phyloP scores from a whole-genome alignment of 768 basidiomycete genomes.

The Serpula lacrymans region DNA sequence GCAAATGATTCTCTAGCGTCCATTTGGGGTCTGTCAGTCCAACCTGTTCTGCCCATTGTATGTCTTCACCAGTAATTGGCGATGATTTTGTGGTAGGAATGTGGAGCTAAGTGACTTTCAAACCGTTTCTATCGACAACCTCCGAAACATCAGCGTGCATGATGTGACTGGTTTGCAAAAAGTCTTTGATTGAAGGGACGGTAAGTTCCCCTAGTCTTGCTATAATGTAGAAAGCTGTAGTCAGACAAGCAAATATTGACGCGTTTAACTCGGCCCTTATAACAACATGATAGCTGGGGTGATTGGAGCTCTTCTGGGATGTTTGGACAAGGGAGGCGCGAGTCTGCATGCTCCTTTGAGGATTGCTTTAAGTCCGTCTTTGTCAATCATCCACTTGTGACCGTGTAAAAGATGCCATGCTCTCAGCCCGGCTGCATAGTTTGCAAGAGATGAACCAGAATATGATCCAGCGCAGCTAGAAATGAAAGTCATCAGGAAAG shows the following conservation, averaged over 20 bases:
- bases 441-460: conserved; percentile 28
- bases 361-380: conserved; percentile 20
- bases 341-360: conserved; percentile 27
- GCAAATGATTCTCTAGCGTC: conserved; percentile 22
- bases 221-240: background rate
- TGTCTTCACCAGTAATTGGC: conserved; percentile 24
- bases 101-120: conserved; percentile 20
- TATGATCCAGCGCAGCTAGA: conserved; percentile 28
- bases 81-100: conserved; percentile 27
- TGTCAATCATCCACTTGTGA: conserved; percentile 25
- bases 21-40: conserved; percentile 21
- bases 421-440: conserved; percentile 35
- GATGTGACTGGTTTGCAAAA: background rate
- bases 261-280: too few relatives aligned
- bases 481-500: conserved; percentile 28
- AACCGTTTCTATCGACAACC: conserved; percentile 21
- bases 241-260: background rate
- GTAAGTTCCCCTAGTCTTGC: background rate
- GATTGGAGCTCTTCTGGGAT: too few relatives aligned
- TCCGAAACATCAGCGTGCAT: conserved; percentile 19
- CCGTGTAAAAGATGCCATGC: conserved; percentile 49
- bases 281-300: too few relatives aligned
- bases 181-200: background rate
- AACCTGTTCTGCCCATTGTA: conserved; percentile 28
- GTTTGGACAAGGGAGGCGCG: conserved; percentile 26